Evolutionary conservation across 2,329 filamentous ascomycete genomes (phyloP).

Genomic region (Fusarium sp.): DNA sequence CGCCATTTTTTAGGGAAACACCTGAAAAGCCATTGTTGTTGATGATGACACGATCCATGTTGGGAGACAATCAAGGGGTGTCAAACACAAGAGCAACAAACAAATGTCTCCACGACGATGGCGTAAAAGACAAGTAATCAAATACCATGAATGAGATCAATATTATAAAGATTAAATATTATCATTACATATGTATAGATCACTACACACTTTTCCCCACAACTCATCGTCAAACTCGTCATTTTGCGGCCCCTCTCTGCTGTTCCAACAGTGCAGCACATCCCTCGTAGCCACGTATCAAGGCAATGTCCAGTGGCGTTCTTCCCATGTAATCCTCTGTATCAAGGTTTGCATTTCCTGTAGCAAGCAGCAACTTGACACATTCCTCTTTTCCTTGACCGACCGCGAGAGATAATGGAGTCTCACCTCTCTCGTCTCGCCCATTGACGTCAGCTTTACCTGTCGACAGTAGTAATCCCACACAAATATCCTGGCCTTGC

Average conservation of each 20-base stretch:
- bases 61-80: not conserved
- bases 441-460: not conserved
- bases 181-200: not conserved
- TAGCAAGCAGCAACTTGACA: not conserved
- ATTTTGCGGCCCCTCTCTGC: not conserved
- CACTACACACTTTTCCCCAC: no score
- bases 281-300: not conserved
- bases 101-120: not conserved
- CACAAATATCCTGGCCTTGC: not conserved
- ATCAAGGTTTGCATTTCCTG: not conserved
- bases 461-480: not conserved
- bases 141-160: not conserved
- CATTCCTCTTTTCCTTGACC: not conserved
- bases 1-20: not conserved
- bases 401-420: not conserved
- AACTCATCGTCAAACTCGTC: not conserved
- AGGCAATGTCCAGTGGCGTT: not conserved
- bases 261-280: not conserved
- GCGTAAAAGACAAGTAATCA: not conserved
- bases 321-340: not conserved
- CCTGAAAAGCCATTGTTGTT: not conserved
- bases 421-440: not conserved
- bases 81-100: not conserved
- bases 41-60: not conserved
- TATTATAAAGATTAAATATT: not conserved